Conservation (phyloP, 2,329 filamentous ascomycete genomes). For the Metarhizium brunneum region DNA sequence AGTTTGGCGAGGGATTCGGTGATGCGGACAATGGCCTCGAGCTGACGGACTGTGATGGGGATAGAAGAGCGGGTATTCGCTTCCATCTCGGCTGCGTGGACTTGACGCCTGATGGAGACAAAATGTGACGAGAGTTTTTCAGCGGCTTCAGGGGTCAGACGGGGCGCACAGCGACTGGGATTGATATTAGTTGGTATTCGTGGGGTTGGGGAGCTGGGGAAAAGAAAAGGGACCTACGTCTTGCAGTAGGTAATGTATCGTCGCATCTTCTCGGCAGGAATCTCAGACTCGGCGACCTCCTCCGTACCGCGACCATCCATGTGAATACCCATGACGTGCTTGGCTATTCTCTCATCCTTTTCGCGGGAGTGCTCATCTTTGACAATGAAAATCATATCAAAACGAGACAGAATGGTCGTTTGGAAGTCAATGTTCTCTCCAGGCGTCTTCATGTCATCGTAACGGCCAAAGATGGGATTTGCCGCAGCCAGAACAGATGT, state of each 20-base stretch:
- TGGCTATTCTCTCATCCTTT: conserved; percentile 87
- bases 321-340: conserved; percentile 94
- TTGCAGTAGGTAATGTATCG: conserved; percentile 97
- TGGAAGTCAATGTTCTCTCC: conserved; percentile 99
- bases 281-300: conserved; percentile 76
- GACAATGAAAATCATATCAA: conserved; percentile 99
- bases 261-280: conserved; percentile 94
- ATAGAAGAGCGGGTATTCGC: conserved; percentile 87
- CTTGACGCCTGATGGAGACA: conserved; percentile 88
- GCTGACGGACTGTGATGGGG: conserved; percentile 92
- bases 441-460: conserved; percentile 95
- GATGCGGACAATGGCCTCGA: conserved; percentile 95
- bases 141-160: conserved; percentile 79
- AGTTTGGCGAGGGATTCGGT: conserved; percentile 93
- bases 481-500: conserved; percentile 93
- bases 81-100: conserved; percentile 83
- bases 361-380: conserved; percentile 86
- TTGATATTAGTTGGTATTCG: conserved; percentile 16
- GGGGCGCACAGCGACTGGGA: conserved; percentile 75
- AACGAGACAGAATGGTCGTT: conserved; percentile 94
- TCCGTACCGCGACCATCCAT: conserved; percentile 82
- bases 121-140: conserved; percentile 97
- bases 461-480: conserved; percentile 94
- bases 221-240: conserved; percentile 64
- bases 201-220: background rate